These are phyloP conservation scores for Hibiscus syriacus DNA, from an alignment of 345 rosid species.

Conservation along the genomic window DNA sequence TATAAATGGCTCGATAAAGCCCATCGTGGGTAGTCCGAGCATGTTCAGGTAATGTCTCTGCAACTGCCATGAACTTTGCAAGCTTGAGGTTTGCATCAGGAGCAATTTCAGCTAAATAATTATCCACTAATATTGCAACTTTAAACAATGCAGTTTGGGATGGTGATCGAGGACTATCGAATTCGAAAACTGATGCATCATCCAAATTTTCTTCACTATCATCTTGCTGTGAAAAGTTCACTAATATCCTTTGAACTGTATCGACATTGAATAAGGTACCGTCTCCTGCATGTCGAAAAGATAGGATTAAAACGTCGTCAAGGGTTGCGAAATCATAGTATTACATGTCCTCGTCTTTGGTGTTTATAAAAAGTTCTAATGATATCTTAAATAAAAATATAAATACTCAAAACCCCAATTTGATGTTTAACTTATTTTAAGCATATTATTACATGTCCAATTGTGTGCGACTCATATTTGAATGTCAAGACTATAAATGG, in stretches of 20 bases:
- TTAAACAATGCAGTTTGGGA: slow-evolving; percentile 76
- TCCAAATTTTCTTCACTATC: slow-evolving; percentile 82
- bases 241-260: slow-evolving; percentile 84
- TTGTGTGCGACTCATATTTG: no score
- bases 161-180: slow-evolving; percentile 70
- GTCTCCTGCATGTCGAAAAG: slow-evolving; percentile 73
- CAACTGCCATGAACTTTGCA: slow-evolving; percentile 74
- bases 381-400: no score
- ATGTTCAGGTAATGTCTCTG: slow-evolving; percentile 78
- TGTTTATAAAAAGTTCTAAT: no score
- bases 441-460: no score
- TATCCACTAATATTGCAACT: slow-evolving; percentile 86
- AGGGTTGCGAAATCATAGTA: slow-evolving; percentile 85
- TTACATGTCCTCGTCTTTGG: no score
- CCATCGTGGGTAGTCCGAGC: slow-evolving; percentile 92
- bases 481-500: no score
- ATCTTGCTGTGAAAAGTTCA: slow-evolving; percentile 91
- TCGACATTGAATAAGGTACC: slow-evolving; percentile 77
- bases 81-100: slow-evolving; percentile 93
- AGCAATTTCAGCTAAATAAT: slow-evolving; percentile 88
- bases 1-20: slow-evolving; percentile 77
- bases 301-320: slow-evolving; percentile 92
- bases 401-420: no score
- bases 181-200: slow-evolving; percentile 72
- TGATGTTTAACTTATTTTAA: no score